Evolutionary conservation across 768 basidiomycete genomes (phyloP).

Genomic region (Gautieria morchelliformis): DNA sequence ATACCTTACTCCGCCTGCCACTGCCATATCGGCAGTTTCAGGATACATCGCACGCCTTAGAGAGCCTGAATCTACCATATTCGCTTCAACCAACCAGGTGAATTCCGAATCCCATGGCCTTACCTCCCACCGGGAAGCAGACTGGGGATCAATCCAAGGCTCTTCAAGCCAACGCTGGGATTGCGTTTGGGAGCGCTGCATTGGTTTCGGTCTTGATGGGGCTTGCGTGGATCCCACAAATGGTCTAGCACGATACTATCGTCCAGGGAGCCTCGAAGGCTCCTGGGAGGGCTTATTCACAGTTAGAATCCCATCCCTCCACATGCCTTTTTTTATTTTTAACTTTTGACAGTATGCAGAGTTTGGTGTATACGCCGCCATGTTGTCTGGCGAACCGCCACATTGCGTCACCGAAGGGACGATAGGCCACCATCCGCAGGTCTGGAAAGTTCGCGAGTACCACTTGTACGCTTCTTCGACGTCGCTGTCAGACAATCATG

Average conservation of each 20-base stretch:
- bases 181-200: conserved; percentile 56
- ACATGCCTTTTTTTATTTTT: neutral
- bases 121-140: neutral
- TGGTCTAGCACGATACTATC: neutral
- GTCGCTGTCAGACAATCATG: conserved; percentile 5
- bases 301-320: conserved; percentile 25
- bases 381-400: conserved; percentile 63
- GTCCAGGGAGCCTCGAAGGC: conserved; percentile 56
- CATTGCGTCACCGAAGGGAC: conserved; percentile 59
- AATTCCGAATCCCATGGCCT: conserved; percentile 11
- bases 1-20: conserved; percentile 45
- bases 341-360: conserved; percentile 53
- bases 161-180: conserved; percentile 48
- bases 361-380: conserved; percentile 72
- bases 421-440: conserved; percentile 79
- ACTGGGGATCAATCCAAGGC: neutral
- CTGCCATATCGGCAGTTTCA: conserved; percentile 64
- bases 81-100: conserved; percentile 7
- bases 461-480: conserved; percentile 24
- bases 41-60: conserved; percentile 46
- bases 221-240: neutral
- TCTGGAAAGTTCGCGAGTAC: conserved; percentile 80
- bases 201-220: conserved; percentile 14
- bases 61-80: conserved; percentile 11
- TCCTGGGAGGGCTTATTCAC: conserved; percentile 76